Conservation (phyloP, 228 moss, liverwort and hornwort species). For the Sphagnum magellanicum region DNA sequence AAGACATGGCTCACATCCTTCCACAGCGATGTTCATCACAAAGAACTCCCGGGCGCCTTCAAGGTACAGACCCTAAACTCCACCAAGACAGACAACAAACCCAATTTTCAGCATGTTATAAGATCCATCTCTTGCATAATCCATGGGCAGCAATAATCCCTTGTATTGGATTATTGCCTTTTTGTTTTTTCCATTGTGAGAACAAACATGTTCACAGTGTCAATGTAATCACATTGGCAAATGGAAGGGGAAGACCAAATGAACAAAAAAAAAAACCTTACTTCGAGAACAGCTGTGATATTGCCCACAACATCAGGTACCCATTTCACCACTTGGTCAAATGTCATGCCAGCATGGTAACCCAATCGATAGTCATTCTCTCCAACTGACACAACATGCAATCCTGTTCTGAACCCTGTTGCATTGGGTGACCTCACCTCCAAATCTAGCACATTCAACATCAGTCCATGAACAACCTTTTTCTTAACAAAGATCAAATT, state of each 20-base stretch:
- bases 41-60: background rate
- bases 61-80: too few species aligned
- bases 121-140: too few species aligned
- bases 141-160: too few species aligned
- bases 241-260: too few species aligned
- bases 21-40: background rate
- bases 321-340: background rate
- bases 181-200: too few species aligned
- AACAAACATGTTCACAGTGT: too few species aligned
- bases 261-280: background rate
- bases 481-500: too few species aligned
- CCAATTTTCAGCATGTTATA: background rate
- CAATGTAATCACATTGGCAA: too few species aligned
- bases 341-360: slow-evolving; percentile 7
- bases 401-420: slow-evolving; percentile 6
- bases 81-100: too few species aligned
- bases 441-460: too few species aligned
- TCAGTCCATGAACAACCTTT: too few species aligned
- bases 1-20: background rate
- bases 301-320: slow-evolving; percentile 4
- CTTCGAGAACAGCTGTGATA: slow-evolving; percentile 4
- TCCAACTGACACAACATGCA: slow-evolving; percentile 20
- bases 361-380: slow-evolving; percentile 23
- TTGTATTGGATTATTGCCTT: too few species aligned
- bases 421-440: slow-evolving; percentile 3